Evolutionary conservation across 2,329 filamentous ascomycete genomes (phyloP).

Genomic region (Daldinia sp.): DNA sequence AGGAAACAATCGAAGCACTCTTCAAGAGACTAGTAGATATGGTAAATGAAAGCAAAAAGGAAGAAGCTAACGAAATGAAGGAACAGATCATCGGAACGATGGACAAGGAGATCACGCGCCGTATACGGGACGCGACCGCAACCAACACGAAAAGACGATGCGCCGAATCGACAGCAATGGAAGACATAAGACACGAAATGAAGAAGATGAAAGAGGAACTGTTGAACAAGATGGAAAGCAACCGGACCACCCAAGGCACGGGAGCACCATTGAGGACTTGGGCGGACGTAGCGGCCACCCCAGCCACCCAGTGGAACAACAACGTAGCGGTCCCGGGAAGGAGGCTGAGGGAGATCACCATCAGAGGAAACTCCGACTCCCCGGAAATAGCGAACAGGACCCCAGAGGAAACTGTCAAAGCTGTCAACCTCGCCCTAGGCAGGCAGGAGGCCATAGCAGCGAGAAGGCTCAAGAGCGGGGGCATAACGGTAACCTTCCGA

Average conservation of each 20-base stretch:
- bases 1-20: not conserved
- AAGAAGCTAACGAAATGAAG: not conserved
- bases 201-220: not conserved
- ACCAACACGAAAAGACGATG: not conserved
- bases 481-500: not conserved
- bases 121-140: not conserved
- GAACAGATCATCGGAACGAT: not conserved
- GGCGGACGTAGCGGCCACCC: too few relatives aligned
- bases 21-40: not conserved
- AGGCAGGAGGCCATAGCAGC: not conserved
- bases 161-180: not conserved
- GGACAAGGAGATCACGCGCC: not conserved
- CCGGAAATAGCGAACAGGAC: not conserved
- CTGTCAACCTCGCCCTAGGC: not conserved
- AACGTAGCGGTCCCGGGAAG: not conserved
- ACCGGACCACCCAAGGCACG: not conserved
- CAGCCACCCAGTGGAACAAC: not conserved
- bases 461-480: not conserved
- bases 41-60: not conserved
- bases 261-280: not conserved
- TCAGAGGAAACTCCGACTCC: not conserved
- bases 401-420: not conserved
- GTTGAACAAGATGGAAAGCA: not conserved
- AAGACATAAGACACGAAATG: not conserved
- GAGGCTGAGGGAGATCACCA: not conserved